Base-by-base conservation (phyloP, 768 basidiomycete species). In the Naganishia onofrii region DNA sequence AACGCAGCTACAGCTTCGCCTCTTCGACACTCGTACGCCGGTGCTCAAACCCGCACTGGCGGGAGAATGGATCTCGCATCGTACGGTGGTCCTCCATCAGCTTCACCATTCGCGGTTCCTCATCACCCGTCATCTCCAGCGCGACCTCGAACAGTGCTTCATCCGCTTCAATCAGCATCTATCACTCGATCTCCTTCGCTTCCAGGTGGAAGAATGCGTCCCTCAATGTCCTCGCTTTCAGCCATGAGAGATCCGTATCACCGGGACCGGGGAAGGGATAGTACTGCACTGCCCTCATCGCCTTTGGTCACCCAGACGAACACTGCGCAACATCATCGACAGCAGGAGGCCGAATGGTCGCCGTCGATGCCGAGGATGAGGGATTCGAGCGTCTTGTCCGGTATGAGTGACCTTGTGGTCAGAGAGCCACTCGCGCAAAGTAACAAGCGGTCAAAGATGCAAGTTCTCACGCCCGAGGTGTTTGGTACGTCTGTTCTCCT, bases 321-420 rank as follows among this genome's bases (percentile, higher is more conserved):
- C 17, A 26, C 34, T 23, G 36, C 57, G 17, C 57, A 58, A 13
- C 57, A 58, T 21, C 55, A 56, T n/a, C 57, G n/a, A 32, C 57
- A 36, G 12, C 57, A 36, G 10, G 32, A 36, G 21, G 12, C 21
- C 9, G 32, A 58, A 38, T 12, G 57, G 7, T 58, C 57, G n/a
- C 57, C 34, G 19, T 32, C 36, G 15, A 26, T 29, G 36, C 6
- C 15, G 42, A 42, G 23, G 57, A 34, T n/a, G n/a, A 63, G 60
- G 60, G 60, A 63, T 63, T 63, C 60, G 15, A 63, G 60, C 38
- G 60, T 63, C 60, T 36, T 63, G 60, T 63, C 60, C n/a, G 60
- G 60, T 19, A 63, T 63, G 60, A 63, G 60, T 21, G 60, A 44
- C 15, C 42, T 63, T 36, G 38, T 9, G n/a, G 60, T 63, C 4